phyloP scores from a whole-genome alignment of 768 basidiomycete genomes.

The Candolleomyces efflorescens region DNA sequence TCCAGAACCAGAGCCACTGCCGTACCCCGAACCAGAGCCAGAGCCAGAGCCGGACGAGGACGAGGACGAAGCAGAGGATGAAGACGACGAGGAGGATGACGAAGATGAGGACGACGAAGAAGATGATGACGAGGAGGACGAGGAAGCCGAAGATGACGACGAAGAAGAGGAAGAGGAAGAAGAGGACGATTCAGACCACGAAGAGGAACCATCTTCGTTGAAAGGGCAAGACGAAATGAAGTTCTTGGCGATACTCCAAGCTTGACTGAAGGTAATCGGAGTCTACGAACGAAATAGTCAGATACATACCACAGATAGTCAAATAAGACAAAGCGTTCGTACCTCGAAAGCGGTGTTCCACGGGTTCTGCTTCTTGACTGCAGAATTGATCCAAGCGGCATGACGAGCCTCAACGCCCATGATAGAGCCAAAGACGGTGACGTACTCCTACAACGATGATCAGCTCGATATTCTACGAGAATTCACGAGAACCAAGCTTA shows the following conservation, averaged over 20 bases:
- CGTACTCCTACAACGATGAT: constrained; percentile 20
- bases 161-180: background rate
- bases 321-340: background rate
- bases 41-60: background rate
- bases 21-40: background rate
- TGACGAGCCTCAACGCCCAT: constrained; percentile 61
- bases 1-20: background rate
- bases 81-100: constrained; percentile 26
- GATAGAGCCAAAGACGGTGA: constrained; percentile 58
- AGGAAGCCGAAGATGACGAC: constrained; percentile 17
- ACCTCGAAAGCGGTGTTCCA: constrained; percentile 62
- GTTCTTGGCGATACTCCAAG: constrained; percentile 32
- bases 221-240: constrained; percentile 54
- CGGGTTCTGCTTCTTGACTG: constrained; percentile 42
- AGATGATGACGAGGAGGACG: background rate
- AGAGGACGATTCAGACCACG: constrained; percentile 41
- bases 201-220: constrained; percentile 31
- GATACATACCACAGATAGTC: background rate
- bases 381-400: constrained; percentile 52
- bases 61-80: background rate
- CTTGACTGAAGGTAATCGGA: constrained; percentile 27
- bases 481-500: constrained; percentile 12
- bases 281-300: background rate
- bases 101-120: constrained; percentile 30
- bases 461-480: background rate